A percentile compares a stretch with the other conserved stretches of the same genome.
Evolutionary conservation across 2,329 filamentous ascomycete species (phyloP).

Genomic region (Fusarium citri): DNA sequence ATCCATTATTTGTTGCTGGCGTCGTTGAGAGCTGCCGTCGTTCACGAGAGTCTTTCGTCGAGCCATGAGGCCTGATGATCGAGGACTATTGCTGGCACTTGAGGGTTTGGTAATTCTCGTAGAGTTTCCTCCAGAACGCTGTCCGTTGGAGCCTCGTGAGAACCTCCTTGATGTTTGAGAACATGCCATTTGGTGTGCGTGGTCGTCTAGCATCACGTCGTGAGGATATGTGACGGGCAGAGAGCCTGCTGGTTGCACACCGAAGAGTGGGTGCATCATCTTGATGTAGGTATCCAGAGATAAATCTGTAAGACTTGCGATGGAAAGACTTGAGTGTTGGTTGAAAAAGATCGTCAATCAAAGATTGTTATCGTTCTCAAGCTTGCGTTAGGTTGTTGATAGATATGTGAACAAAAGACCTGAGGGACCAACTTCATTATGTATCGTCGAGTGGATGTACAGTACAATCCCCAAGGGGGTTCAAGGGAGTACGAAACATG

Average conservation of each 20-base stretch:
- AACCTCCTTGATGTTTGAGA: constrained; percentile 60
- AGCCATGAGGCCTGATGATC: constrained; percentile 60
- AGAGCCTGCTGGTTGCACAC: constrained; percentile 42
- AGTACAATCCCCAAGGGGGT: constrained; percentile 38
- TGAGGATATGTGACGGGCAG: constrained; percentile 45
- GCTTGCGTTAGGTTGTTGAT: not conserved
- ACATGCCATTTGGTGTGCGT: constrained; percentile 63
- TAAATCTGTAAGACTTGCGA: not conserved
- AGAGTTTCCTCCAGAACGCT: constrained; percentile 59
- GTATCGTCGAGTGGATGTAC: constrained; percentile 46
- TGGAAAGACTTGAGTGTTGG: not conserved
- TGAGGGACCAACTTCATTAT: constrained; percentile 47
- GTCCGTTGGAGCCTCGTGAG: constrained; percentile 63
- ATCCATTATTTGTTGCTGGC: constrained; percentile 61
- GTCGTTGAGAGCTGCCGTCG: constrained; percentile 58
- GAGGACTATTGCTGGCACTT: constrained; percentile 77
- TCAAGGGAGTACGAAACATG: constrained; percentile 51
- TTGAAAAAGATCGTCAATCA: not conserved
- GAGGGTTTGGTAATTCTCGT: constrained; percentile 74
- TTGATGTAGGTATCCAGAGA: constrained; percentile 16
- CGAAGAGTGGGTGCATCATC: constrained; percentile 51
- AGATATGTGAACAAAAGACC: constrained; percentile 7
- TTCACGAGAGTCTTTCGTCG: constrained; percentile 69
- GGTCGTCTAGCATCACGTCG: constrained; percentile 62
- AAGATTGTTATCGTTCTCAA: constrained; percentile 4